Conservation (phyloP, 495 filamentous ascomycete species). For the Daldinia bambusicola region DNA sequence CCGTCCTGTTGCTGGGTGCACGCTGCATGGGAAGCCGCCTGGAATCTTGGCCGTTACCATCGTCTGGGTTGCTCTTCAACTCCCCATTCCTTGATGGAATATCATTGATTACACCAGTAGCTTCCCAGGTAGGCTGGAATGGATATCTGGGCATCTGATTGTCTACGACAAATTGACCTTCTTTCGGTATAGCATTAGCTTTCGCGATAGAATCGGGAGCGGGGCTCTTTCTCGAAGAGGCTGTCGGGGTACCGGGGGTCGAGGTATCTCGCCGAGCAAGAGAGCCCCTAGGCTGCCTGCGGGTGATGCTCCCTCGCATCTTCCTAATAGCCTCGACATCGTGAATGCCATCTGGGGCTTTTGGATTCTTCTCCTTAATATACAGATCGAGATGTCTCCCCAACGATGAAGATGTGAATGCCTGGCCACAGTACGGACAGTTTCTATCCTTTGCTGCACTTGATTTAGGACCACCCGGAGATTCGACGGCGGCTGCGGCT, state of each 20-base stretch:
- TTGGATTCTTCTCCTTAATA: conserved; percentile 86
- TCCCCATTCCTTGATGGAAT: conserved; percentile 61
- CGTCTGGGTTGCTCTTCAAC: conserved; percentile 43
- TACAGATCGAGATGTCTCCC: conserved; percentile 92
- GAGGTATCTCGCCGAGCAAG: conserved; percentile 61
- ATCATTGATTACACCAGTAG: conserved; percentile 84
- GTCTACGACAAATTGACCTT: conserved; percentile 57
- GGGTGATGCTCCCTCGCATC: conserved; percentile 82
- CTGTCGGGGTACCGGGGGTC: conserved; percentile 58
- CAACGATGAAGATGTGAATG: conserved; percentile 92
- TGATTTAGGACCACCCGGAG: conserved; percentile 48
- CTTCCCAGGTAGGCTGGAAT: conserved; percentile 71
- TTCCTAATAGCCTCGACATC: conserved; percentile 87
- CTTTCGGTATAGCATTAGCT: conserved; percentile 49
- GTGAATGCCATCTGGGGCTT: conserved; percentile 83
- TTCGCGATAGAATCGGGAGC: conserved; percentile 35
- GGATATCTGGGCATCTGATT: conserved; percentile 67
- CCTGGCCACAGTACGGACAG: conserved; percentile 85
- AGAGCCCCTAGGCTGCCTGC: conserved; percentile 76
- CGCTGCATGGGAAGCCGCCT: conserved; percentile 52
- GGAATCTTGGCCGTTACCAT: conserved; percentile 44
- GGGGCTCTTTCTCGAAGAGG: conserved; percentile 47
- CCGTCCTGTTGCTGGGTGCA: conserved; percentile 55
- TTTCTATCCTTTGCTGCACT: conserved; percentile 75
- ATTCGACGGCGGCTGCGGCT: conserved; percentile 43